Base-by-base conservation (phyloP, 192 early-diverging fungal genomes). In the Umbelopsis vinacea region DNA sequence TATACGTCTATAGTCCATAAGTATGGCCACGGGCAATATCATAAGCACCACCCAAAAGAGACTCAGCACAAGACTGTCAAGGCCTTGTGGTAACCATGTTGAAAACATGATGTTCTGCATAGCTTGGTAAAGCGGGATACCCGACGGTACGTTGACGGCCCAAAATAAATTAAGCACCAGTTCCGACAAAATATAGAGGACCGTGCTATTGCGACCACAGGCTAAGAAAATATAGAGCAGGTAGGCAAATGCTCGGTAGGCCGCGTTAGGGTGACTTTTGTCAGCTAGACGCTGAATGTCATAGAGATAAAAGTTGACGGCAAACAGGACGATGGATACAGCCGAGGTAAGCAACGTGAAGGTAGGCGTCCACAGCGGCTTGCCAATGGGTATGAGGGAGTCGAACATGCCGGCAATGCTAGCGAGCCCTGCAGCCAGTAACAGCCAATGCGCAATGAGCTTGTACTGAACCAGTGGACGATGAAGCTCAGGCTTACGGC, bases 321-420 rank as follows among this genome's bases (percentile, higher is more conserved):
- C 70, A 9, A 87, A 69, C 4, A 69, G 10, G 35, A 55, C 67
- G 38, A 69, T 71, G 35, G 78, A 75, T 3, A 83, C 33, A 1
- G 67, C 80, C 7, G 76, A 68, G 12, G 81, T 72, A 26, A 82
- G 72, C 19, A 86, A 52, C 14, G 79, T 78, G 47, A 81, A 88
- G 12, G 75, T 79, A 1, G 84, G 87, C 0, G 86, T 84, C 87
- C 87, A 88, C n/a, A 88, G 75, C 19, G 73, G 68, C 52, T 88
- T 88, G 70, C 75, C 77, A 46, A 88, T 74, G 2, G 87, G 87
- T 9, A 88, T 35, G 23, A 71, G 40, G 67, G 71, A 79, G 17
- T 45, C 73, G 15, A 71, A 76, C 9, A 74, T 40, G 22, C 55
- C 50, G 12, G 52, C 52, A 7, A 72, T 6, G 37, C 37, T 23